Evolutionary conservation across 148 eudicot species (phyloP).

Genomic region (Rheum nobile): DNA sequence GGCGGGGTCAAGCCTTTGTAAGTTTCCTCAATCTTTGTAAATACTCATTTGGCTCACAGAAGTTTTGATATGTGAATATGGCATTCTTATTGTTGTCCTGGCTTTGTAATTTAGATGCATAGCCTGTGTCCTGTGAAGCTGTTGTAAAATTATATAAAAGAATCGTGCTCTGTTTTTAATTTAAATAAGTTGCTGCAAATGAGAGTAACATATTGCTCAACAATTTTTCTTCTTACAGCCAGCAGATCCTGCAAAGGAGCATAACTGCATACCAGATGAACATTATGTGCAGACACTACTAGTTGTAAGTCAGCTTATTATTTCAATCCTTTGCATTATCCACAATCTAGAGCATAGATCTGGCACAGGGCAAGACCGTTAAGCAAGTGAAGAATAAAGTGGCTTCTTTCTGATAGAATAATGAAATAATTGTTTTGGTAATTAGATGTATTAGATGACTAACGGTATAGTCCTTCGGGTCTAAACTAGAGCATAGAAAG

Average conservation of each 20-base stretch:
- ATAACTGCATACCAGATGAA: constrained; percentile 97
- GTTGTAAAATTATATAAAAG: background rate
- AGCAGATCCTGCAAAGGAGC: constrained; percentile 61
- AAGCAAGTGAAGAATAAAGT: too few relatives aligned
- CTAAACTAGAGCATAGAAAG: background rate
- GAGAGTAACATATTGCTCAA: background rate
- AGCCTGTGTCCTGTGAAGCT: background rate
- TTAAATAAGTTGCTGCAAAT: background rate
- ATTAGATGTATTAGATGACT: too few relatives aligned
- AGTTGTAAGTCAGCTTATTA: constrained; percentile 49
- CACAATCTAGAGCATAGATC: background rate
- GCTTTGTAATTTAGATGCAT: background rate
- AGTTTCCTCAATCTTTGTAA: too few relatives aligned
- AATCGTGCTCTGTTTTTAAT: background rate
- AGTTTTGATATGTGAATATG: background rate
- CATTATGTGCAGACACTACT: constrained; percentile 83
- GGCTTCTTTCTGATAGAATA: too few relatives aligned
- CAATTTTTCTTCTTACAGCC: constrained; percentile 40
- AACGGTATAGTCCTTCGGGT: too few relatives aligned
- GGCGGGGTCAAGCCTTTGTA: constrained; percentile 74
- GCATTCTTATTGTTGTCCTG: background rate
- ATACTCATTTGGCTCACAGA: background rate
- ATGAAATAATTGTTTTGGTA: too few relatives aligned
- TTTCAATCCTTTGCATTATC: background rate
- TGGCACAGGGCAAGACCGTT: background rate